Evolutionary conservation across 2,329 filamentous ascomycete genomes (phyloP).

Genomic region (Leptodontidium sp.): DNA sequence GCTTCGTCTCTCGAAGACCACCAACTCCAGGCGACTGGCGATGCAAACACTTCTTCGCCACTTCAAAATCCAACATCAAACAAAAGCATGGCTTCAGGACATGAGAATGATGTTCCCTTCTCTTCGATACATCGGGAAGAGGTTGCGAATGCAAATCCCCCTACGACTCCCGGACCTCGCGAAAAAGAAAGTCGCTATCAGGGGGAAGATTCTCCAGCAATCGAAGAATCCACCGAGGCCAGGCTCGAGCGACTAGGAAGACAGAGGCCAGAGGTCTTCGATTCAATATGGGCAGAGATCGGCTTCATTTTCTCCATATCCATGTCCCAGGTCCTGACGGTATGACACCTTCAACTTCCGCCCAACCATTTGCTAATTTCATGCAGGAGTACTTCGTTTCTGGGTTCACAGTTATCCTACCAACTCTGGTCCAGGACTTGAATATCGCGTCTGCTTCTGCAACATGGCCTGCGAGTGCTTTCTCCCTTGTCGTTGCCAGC

Average conservation of each 20-base stretch:
- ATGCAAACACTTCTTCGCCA: not conserved
- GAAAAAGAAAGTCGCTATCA: conserved; percentile 29
- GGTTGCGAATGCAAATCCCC: conserved; percentile 20
- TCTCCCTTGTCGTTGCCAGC: conserved; percentile 62
- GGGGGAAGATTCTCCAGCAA: conserved; percentile 19
- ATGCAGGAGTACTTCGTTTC: conserved; percentile 70
- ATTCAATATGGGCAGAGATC: conserved; percentile 59
- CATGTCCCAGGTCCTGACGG: conserved; percentile 65
- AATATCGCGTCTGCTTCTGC: conserved; percentile 66
- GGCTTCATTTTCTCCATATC: conserved; percentile 67
- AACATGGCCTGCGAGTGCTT: conserved; percentile 71
- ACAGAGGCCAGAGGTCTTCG: conserved; percentile 62
- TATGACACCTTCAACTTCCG: conserved; percentile 42
- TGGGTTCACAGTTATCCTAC: conserved; percentile 78
- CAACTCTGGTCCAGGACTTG: conserved; percentile 67
- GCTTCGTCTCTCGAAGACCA: not conserved
- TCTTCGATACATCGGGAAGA: conserved; percentile 16
- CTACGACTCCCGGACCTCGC: conserved; percentile 21
- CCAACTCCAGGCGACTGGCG: not conserved
- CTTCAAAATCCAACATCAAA: not conserved
- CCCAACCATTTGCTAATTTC: conserved; percentile 7
- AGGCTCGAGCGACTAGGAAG: conserved; percentile 64
- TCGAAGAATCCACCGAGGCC: conserved; percentile 44
- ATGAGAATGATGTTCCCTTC: not conserved
- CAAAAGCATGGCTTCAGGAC: not conserved